Percentiles rank a stretch among this genome's conserved stretches.
phyloP scores from a whole-genome alignment of 345 rosid genomes.

The Erucastrum elatum region DNA sequence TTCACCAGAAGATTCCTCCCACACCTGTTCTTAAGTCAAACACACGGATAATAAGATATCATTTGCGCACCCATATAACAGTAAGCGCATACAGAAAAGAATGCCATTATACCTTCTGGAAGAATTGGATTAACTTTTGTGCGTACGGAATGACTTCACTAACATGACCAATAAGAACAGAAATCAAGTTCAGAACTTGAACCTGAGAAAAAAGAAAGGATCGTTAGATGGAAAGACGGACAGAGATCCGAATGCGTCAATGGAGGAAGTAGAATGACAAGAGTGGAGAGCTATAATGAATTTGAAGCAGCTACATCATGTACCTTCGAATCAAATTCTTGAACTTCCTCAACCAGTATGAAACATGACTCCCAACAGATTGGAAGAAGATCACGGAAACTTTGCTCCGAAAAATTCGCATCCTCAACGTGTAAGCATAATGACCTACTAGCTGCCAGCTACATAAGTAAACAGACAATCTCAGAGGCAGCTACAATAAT shows the following conservation, averaged over 20 bases:
- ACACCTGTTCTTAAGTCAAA: conserved; percentile 53
- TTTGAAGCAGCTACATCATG: conserved; percentile 17
- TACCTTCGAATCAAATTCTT: conserved; percentile 99
- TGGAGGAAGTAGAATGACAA: conserved; percentile 20
- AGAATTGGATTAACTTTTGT: conserved; percentile 76
- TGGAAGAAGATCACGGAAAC: conserved; percentile 86
- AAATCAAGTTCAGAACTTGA: conserved; percentile 88
- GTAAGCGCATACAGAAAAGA: conserved; percentile 12
- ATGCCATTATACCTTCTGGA: conserved; percentile 63
- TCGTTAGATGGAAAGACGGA: conserved; percentile 18
- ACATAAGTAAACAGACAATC: conserved; percentile 39
- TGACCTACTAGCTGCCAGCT: conserved; percentile 98
- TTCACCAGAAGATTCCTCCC: conserved; percentile 98
- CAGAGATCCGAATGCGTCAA: conserved; percentile 13
- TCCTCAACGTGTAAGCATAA: conserved; percentile 90
- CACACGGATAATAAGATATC: conserved; percentile 17
- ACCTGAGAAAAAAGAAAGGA: conserved; percentile 55
- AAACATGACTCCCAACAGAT: conserved; percentile 88
- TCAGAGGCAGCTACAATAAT: conserved; percentile 35
- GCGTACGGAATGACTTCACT: conserved; percentile 74
- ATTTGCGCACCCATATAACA: conserved; percentile 14
- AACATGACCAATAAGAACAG: conserved; percentile 79
- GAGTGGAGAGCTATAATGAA: conserved; percentile 17
- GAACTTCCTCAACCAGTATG: conserved; percentile 87
- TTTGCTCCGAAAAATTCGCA: conserved; percentile 79